Conservation (phyloP, 2,329 filamentous ascomycete genomes). For the Diaporthe australafricana region DNA sequence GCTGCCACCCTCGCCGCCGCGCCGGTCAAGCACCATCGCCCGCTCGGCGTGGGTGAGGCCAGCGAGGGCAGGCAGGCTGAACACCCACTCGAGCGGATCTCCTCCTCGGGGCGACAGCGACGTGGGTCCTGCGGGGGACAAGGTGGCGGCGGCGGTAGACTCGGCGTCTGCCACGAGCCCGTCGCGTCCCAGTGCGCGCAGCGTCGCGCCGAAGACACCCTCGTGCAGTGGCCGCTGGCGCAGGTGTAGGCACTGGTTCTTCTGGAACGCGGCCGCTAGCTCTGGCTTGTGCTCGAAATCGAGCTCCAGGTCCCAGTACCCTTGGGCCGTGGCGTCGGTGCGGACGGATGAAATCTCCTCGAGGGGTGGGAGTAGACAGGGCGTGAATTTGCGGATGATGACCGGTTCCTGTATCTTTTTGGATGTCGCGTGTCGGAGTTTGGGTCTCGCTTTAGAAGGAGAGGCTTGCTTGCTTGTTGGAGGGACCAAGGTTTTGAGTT, state of each 20-base stretch:
- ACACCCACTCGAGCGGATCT: slow-evolving; percentile 79
- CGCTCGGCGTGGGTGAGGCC: slow-evolving; percentile 74
- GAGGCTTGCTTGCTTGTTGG: slow-evolving; percentile 54
- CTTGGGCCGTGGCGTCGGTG: slow-evolving; percentile 70
- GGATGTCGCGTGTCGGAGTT: slow-evolving; percentile 11
- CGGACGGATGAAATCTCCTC: slow-evolving; percentile 69
- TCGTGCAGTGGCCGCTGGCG: slow-evolving; percentile 77
- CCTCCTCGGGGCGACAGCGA: slow-evolving; percentile 41
- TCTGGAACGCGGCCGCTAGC: slow-evolving; percentile 73
- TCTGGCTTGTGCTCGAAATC: slow-evolving; percentile 75
- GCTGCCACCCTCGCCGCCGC: slow-evolving; percentile 59
- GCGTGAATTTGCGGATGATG: slow-evolving; percentile 59
- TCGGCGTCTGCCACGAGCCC: slow-evolving; percentile 32
- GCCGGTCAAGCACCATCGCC: slow-evolving; percentile 66
- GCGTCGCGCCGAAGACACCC: slow-evolving; percentile 77
- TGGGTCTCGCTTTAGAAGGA: slow-evolving; percentile 50
- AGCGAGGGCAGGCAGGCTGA: slow-evolving; percentile 68
- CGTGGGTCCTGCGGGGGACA: slow-evolving; percentile 51
- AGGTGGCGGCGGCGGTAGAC: slow-evolving; percentile 54
- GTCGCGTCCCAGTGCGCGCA: slow-evolving; percentile 74
- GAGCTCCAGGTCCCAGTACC: slow-evolving; percentile 85
- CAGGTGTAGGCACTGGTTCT: slow-evolving; percentile 80
- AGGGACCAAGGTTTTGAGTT: slow-evolving; percentile 55
- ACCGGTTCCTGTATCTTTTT: slow-evolving; percentile 43
- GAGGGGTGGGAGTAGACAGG: slow-evolving; percentile 74